Base-by-base conservation (phyloP, 139 green algal genomes). In the Dunaliella sp. region DNA sequence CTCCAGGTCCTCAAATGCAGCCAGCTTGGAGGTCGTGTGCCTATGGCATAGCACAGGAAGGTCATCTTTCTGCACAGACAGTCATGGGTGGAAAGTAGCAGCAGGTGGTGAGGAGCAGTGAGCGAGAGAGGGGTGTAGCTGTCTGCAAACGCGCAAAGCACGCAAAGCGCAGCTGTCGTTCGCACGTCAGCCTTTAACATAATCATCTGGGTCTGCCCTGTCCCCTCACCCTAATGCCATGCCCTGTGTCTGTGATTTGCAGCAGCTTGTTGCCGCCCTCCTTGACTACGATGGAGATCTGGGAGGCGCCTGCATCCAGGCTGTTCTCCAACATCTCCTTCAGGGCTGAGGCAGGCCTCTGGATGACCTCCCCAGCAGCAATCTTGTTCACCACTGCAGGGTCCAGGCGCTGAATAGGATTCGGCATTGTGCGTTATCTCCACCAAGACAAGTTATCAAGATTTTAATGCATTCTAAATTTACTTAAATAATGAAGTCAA, bases 321-420 rank as follows among this genome's bases (percentile, higher is more conserved):
- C 89, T 95, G 91, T 99, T 99, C 90, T 99, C 97, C n/a, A 99
- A 75, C 89, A 99, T 87, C 90, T 99, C 97, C 90, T 99, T 99
- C 0, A 99, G 80, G 0, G 97, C 97, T 16, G 88, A 96, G 0
- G 91, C 88, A 1, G 97, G 97, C 1, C 95, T 89, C 89, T 97
- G 94, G 59, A 98, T 92, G 0, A 98, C 93, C 88, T 99, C 97
- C 0, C 97, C 97, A 33, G 97, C 97, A 57, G 97, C 97, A 35
- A 99, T 99, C 16, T 93, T 91, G 84, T 98, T 98, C 0, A 99
- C 95, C 32, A 99, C 96, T 0, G 89, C 34, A 72, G 95, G 91
- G 1, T 95, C 88, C 3, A 99, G 91, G 26, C 85, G 86, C 25
- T 74, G 78, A 34, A 97, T 97, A n/a, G n/a, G n/a, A n/a, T n/a